Evolutionary conservation across 1,284 basidiomycete genomes (phyloP), one percentile per base, ranked within the genome.

Genomic region (Trichosporon faecale): DNA sequence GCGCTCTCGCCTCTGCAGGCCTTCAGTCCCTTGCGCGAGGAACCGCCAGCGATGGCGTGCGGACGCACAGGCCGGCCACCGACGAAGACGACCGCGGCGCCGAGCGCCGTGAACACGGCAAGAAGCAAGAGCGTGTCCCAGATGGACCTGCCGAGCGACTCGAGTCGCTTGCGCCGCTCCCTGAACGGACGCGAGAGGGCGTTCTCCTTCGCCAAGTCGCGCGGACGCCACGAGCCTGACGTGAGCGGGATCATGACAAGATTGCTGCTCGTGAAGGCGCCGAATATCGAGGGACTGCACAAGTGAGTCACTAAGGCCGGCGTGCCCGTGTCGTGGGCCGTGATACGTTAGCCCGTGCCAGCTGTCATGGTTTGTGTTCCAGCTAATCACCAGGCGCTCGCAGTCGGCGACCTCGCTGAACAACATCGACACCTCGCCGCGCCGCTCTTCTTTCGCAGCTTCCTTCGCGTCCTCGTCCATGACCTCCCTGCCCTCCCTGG

Each of bases 201-300:
- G 8, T 67, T 68, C 29, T 44, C 66, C 9, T n/a, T 40, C 2
- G 21, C 49, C 18, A 23, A 27, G 72, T 1, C 65, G 69, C 40
- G 65, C 8, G 35, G 49, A 35, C 46, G 37, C n/a, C n/a, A 63
- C 12, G 23, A 40, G 46, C 21, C 29, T 23, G 16, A 44, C 1
- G 49, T 71, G 52, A n/a, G 40, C 40, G 23, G 61, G 21, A 72
- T 71, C 46, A 70, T 72, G 57, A 81, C 79, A 16, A 72, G 79
- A 11, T 68, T 84, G 65, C 80, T 79, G 25, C 70, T 84, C 66
- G 82, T 84, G 68, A 82, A 79, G 68, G 83, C 83, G 16, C 82
- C 82, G 2, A 67, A 69, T 6, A 74, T 76, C 44, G 73, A 74
- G 25, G 65, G 33, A 0, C 66, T 64, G 9, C 66, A 67, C 18